phyloP scores from a whole-genome alignment of 139 green algal genomes.

The Coelastrella sp. region DNA sequence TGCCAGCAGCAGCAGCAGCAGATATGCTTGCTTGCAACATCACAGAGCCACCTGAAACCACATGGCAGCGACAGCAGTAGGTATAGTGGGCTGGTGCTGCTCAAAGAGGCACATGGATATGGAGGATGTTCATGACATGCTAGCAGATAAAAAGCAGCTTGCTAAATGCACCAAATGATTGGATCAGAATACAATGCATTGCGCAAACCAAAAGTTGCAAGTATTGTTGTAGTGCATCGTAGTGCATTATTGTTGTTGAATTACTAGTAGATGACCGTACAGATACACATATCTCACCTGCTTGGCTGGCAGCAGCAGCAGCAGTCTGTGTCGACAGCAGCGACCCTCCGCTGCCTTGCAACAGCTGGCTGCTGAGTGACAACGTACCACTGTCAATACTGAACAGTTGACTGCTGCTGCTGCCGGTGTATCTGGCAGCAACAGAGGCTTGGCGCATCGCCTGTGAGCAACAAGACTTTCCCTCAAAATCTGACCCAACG shows the following conservation, averaged over 20 bases:
- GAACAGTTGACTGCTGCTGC: conserved; percentile 38
- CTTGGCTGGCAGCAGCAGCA: conserved; percentile 14
- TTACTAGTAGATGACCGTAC: neutral
- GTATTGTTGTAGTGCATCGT: too few species aligned
- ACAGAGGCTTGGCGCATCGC: neutral
- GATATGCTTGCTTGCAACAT: neutral
- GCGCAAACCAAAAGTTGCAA: too few species aligned
- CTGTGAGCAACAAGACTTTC: neutral
- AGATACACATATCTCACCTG: neutral
- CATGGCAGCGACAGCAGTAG: too few species aligned
- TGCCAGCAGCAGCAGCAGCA: neutral
- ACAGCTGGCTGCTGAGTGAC: conserved; percentile 6
- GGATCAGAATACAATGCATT: too few species aligned
- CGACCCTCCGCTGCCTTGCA: neutral
- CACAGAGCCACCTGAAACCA: neutral
- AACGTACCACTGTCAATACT: conserved; percentile 6
- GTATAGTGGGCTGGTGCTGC: too few species aligned
- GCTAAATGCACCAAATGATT: too few species aligned
- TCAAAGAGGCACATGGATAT: too few species aligned
- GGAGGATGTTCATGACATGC: too few species aligned
- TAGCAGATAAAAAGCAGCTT: too few species aligned
- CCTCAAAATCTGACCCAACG: too few species aligned
- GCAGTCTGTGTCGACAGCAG: neutral
- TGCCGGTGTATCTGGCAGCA: neutral
- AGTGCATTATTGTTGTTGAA: too few species aligned